Evolutionary conservation across 2,329 filamentous ascomycete species (phyloP), one percentile per base, ranked within the genome.

Genomic region (Venturia aucupariae): DNA sequence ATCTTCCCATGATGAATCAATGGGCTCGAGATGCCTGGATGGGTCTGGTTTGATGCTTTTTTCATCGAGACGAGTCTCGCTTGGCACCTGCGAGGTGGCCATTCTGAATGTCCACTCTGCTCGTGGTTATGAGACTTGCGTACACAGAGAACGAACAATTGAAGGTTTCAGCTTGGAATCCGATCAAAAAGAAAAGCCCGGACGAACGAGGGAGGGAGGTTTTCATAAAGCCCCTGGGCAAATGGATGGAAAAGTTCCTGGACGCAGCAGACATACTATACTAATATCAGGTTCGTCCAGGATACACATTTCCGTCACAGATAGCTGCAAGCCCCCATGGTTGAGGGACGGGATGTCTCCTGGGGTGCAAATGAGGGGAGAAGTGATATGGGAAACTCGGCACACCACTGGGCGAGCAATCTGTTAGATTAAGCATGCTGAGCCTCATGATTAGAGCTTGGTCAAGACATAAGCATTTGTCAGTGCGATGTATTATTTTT

Each of bases 11-110:
- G 59, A 4, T 39, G 57, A 24, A n/a, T 42, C 24, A 38, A n/a
- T 41, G 22, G 35, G 35, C 24, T 41, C 38, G n/a, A 27, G n/a
- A 42, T 8, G 2, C 39, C n/a, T 30, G 8, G 6, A 2, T 10
- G 30, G 59, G 3, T 60, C 38, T 44, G 24, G n/a, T 19, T 41
- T 27, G n/a, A 6, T 30, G 59, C 13, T n/a, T 27, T 60, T 44
- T 8, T 60, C 59, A 8, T 60, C 59, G n/a, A 60, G n/a, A 27
- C 42, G 51, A 57, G 24, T 57, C 30, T 57, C 51, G 30, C 51
- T 35, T 57, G 51, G 30, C 30, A 57, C 17, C 30, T 35, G 51
- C 30, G n/a, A 7, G 19, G 27, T 35, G 4, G 51, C 15, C 15
- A n/a, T 35, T 19, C 2, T n/a, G 17, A 11, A 4, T 57, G 22